Base-by-base conservation (phyloP, 2,329 filamentous ascomycete genomes). In the Truncatella angustata region DNA sequence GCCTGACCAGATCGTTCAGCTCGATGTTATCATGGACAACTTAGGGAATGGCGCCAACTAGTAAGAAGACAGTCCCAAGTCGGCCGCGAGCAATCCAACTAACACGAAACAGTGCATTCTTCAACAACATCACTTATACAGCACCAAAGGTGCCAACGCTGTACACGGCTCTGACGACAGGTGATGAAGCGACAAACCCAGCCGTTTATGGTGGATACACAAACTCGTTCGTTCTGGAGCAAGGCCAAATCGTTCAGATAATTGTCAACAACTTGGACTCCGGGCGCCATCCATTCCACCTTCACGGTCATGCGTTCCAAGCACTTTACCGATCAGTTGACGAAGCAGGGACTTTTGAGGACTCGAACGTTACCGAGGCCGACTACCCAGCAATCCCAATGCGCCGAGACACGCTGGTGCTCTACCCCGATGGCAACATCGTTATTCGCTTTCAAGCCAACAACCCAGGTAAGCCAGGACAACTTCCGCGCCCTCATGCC, bases 241-340 rank as follows among this genome's bases (percentile, higher is more conserved):
- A 86, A 56, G 81, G 80, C 51, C 75, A 85, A 54, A 75, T 90
- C n/a, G 81, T 92, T 24, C 84, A 92, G 63, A 78, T 93, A 47
- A 70, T 91, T 16, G 73, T 93, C n/a, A 90, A 91, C 73, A 93
- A 91, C 63, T 76, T 83, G 40, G 89, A 93, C 60, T 66, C 77
- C 54, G 73, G 89, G 37, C 85, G 83, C 7, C 88, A 91, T 61
- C 90, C 83, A 4, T 91, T 92, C 73, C 88, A 90, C 61, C 66
- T 95, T 1, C 91, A 94, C 71, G 88, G 88, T 0, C 87, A 91
- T 66, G 74, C 81, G 58, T 91, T 91, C 71, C 88, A 90, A 67
- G 75, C 86, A 4, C 65, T 90, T 32, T 75, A 80, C 56, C 83
- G 87, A 23, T 81, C 79, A 1, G 71, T 67, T 0, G 82, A 85